phyloP scores from a whole-genome alignment of 345 rosid genomes.

The Heritiera littoralis region DNA sequence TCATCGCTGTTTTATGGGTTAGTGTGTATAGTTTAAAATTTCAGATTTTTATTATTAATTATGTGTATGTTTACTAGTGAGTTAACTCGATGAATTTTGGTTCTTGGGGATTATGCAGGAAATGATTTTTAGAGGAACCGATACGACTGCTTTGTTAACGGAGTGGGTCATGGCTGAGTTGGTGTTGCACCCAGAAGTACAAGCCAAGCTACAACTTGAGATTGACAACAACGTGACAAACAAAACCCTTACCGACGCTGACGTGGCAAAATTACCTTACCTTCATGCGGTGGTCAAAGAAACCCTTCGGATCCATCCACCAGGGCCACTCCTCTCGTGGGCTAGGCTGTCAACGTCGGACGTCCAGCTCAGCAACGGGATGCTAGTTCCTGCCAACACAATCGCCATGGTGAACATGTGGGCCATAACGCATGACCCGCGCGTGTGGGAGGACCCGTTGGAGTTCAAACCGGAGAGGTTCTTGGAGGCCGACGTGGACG shows the following conservation, averaged over 20 bases:
- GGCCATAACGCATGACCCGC: constrained; percentile 83
- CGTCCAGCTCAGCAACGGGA: constrained; percentile 75
- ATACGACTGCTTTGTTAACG: constrained; percentile 79
- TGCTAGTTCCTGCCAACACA: constrained; percentile 71
- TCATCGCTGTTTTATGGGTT: constrained; percentile 92
- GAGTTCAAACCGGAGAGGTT: constrained; percentile 75
- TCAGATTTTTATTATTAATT: no score
- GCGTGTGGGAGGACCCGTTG: constrained; percentile 62
- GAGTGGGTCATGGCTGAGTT: constrained; percentile 94
- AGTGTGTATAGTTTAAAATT: background rate
- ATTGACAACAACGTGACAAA: constrained; percentile 26
- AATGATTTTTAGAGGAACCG: constrained; percentile 92
- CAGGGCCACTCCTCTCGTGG: constrained; percentile 93
- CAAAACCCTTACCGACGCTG: constrained; percentile 43
- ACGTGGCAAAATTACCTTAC: constrained; percentile 62
- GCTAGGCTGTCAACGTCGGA: constrained; percentile 84
- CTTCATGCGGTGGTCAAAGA: constrained; percentile 80
- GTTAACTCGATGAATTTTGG: constrained; percentile 1
- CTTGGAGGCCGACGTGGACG: constrained; percentile 51
- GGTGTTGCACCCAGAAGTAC: constrained; percentile 61
- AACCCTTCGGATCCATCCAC: constrained; percentile 75
- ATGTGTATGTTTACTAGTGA: background rate
- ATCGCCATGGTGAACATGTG: constrained; percentile 99
- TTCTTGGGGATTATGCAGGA: constrained; percentile 41
- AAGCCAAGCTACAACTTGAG: constrained; percentile 53